Conservation (phyloP, 1,139 yeast species). For the Taiozyma onychis region DNA sequence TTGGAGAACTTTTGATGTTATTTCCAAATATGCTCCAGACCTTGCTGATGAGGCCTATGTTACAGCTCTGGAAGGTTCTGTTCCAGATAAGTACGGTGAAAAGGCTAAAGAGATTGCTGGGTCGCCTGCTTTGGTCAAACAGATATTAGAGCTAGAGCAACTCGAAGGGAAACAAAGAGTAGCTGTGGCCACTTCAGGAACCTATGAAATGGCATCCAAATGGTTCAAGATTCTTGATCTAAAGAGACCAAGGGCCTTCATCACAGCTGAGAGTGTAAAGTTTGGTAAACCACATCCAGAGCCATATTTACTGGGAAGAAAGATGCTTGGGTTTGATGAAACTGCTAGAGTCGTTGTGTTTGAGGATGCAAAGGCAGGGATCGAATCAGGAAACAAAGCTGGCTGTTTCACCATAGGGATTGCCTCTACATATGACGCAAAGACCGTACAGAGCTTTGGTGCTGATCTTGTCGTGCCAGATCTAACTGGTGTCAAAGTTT, state of each 20-base stretch:
- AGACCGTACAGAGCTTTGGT: conserved; percentile 62
- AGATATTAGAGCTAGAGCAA: conserved; percentile 31
- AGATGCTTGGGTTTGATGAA: conserved; percentile 50
- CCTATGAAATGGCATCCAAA: conserved; percentile 68
- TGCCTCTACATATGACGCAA: conserved; percentile 71
- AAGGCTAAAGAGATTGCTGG: conserved; percentile 75
- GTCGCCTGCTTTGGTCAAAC: conserved; percentile 54
- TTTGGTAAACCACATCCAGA: conserved; percentile 65
- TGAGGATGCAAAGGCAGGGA: conserved; percentile 87
- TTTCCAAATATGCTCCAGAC: conserved; percentile 69
- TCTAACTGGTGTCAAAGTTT: conserved; percentile 41
- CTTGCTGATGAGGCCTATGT: conserved; percentile 61
- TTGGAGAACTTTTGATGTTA: conserved; percentile 74
- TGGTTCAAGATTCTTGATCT: conserved; percentile 69
- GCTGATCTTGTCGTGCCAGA: conserved; percentile 77
- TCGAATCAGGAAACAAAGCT: conserved; percentile 75
- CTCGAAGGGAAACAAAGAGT: conserved; percentile 36
- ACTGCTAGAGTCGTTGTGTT: conserved; percentile 55
- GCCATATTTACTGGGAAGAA: conserved; percentile 69
- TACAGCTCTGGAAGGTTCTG: conserved; percentile 62
- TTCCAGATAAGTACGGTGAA: conserved; percentile 68
- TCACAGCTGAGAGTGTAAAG: conserved; percentile 53
- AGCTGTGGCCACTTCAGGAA: conserved; percentile 81
- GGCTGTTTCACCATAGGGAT: conserved; percentile 80
- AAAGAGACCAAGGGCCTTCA: conserved; percentile 61